These are phyloP conservation scores for Galeopsis tetrahit DNA, from an alignment of 257 asterid species.

Conservation along the genomic window DNA sequence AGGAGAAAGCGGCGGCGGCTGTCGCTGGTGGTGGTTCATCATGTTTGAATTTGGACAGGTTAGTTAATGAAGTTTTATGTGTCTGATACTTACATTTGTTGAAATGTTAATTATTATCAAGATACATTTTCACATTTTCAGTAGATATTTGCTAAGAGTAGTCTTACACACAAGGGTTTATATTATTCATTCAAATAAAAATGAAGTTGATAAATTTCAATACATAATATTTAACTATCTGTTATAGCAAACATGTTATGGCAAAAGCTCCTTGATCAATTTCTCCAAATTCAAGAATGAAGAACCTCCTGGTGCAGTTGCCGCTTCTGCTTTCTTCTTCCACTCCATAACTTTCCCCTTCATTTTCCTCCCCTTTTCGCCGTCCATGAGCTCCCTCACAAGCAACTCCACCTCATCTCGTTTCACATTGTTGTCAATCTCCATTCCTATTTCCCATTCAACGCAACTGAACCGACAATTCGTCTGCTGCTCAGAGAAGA, in stretches of 20 bases:
- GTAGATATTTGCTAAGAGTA: no score
- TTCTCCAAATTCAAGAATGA: conserved; percentile 38
- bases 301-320: conserved; percentile 37
- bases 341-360: conserved; percentile 44
- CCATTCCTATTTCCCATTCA: conserved; percentile 56
- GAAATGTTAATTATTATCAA: neutral
- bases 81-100: neutral
- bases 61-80: conserved; percentile 10
- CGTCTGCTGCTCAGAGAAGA: conserved; percentile 52
- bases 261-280: conserved; percentile 34
- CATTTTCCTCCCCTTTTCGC: conserved; percentile 52
- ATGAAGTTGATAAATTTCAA: no score
- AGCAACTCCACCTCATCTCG: conserved; percentile 53
- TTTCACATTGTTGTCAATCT: conserved; percentile 48
- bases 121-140: neutral
- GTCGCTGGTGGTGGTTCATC: conserved; percentile 19
- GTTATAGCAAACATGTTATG: no score
- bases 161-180: no score
- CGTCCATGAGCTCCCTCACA: conserved; percentile 53
- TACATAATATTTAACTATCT: no score
- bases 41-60: conserved; percentile 23
- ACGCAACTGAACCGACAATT: conserved; percentile 48
- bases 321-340: conserved; percentile 50
- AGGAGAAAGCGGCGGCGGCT: conserved; percentile 10
- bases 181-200: no score